Evolutionary conservation across 192 early-diverging fungal genomes (phyloP).

Genomic region (Phycomyces nitens): DNA sequence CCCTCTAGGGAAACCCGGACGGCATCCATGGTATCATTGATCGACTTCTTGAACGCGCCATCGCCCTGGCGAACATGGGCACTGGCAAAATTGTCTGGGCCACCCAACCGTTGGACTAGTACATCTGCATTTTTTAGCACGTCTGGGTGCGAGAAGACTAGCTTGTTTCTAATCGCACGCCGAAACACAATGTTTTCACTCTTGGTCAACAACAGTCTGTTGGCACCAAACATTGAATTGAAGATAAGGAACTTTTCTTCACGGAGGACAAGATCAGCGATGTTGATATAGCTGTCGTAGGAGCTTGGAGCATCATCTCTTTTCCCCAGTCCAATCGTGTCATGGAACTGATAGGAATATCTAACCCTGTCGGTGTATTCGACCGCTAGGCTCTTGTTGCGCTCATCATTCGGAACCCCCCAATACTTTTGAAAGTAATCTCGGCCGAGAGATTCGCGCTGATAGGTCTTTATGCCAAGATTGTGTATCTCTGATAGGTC

Average conservation of each 20-base stretch:
- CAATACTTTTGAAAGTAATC: conserved; percentile 36
- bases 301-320: neutral
- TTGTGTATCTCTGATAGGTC: conserved; percentile 15
- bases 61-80: conserved; percentile 31
- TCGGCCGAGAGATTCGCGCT: conserved; percentile 19
- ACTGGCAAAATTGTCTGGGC: conserved; percentile 15
- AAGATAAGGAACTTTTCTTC: conserved; percentile 42
- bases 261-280: conserved; percentile 28
- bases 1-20: neutral
- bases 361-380: conserved; percentile 32
- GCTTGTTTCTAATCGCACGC: conserved; percentile 6
- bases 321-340: neutral
- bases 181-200: conserved; percentile 24
- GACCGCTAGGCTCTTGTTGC: conserved; percentile 7
- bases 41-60: conserved; percentile 20
- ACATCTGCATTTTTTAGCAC: conserved; percentile 28
- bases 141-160: conserved; percentile 28
- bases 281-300: conserved; percentile 14
- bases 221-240: conserved; percentile 44
- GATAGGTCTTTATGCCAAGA: conserved; percentile 18
- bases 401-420: conserved; percentile 27
- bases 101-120: conserved; percentile 36
- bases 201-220: conserved; percentile 30
- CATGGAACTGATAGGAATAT: conserved; percentile 42
- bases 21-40: conserved; percentile 18